Base-by-base conservation (phyloP, 345 rosid species). In the Corchorus olitorius region DNA sequence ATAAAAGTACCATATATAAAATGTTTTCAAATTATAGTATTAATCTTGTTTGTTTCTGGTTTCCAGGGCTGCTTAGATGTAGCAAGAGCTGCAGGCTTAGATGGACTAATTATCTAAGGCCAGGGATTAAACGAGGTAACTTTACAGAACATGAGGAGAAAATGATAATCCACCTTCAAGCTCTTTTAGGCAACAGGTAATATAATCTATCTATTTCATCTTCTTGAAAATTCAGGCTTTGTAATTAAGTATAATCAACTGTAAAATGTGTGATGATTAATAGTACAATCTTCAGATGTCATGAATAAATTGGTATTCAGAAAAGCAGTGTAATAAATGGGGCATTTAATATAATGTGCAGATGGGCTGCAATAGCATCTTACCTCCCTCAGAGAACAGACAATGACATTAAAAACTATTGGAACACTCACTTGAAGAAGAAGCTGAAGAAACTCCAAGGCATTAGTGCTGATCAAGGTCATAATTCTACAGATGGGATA, bases 361-460 rank as follows among this genome's bases (percentile, higher is more conserved):
- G 94, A 88, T 92, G 94, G 97, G 97, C 97, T 80, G 95, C 97
- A 74, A 92, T 92, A 80, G 97, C 94, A 41, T 92, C 97, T 46
- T 92, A 92, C 70, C 92, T 92, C 54, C 94, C 95, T 71, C 88
- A 92, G 67, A 90, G 97, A 75, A 92, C 94, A 68, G 97, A 92
- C 54, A 92, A 92, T 78, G 94, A 92, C 85, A 90, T 92, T 1
- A 92, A 92, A 61, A 92, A 90, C 74, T 92, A 90, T 63, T 90
- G 97, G 93, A 90, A 92, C 79, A 90, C 97, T 65, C 93, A 92
- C 75, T 79, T 92, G 88, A 92, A 89, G 87, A 92, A 86, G 87
- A 92, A 92, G 83, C 86, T 90, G 3, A 84, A 76, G 74, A 87
- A 86, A 79, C 81, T 87, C 55, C 84, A 85, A 76, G 78, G 75